Evolutionary conservation across 805 yeast species (phyloP), one percentile per base, ranked within the genome.

Genomic region (Yarrowia sp.): DNA sequence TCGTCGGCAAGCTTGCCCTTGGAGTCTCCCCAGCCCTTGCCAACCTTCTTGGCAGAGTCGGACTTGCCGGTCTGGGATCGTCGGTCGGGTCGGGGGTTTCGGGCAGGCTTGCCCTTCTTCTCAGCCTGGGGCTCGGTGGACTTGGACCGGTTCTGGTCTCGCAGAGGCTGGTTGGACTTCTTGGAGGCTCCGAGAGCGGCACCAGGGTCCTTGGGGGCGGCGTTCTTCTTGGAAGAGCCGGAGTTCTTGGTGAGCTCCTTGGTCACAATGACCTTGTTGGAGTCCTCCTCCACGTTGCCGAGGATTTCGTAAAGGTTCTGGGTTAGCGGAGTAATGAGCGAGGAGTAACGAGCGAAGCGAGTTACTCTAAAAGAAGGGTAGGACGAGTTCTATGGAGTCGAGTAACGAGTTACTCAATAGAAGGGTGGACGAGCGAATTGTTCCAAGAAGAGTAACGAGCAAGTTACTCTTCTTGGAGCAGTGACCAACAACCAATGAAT

Each of bases 1-100:
- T 81, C 81, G 71, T 84, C 89, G 70, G 80, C 88, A 76, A 82
- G 85, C 82, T 86, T 90, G 76, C 81, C 82, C 74, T 81, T 80
- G 78, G 87, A 85, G 75, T 87, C 90, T 76, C 97, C 96, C 93
- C 97, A 90, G 70, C 92, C 92, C 80, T 86, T 87, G 78, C 82
- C 84, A 74, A 88, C 83, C 79, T 88, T 87, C 87, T 91, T 92
- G 72, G 83, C 84, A 72, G 96, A 82, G 82, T 92, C 97, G 73
- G 85, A 77, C 83, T 89, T 90, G 75, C 88, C 90, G 70, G 90
- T 76, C 83, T 89, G 89, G 70, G 93, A 85, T 75, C 86, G 95
- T 80, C 96, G 95, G 85, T 93, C 98, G 67, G 70, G 70, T 67
- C 72, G 69, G 48, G 62, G 54, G 62, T 51, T 48, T 59, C 56